Evolutionary conservation across 345 rosid genomes (phyloP), one percentile per base, ranked within the genome.

Genomic region (Draba incana): DNA sequence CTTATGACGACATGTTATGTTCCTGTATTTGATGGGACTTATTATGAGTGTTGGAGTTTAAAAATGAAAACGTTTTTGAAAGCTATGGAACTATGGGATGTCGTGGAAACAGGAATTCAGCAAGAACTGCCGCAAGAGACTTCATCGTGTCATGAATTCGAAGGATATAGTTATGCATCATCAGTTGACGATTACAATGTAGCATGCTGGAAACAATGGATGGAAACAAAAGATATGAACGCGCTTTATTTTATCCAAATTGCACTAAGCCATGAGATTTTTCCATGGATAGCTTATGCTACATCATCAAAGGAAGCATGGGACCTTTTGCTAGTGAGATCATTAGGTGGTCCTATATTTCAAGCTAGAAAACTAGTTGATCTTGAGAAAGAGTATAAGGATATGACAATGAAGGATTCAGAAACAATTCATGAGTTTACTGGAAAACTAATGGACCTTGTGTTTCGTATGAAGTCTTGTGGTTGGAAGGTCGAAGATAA

Each of bases 401-500:
- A 51, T 13, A 59, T 48, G 53, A 51, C 10, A 28, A 70, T 70
- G 74, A 13, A 3, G 0, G 45, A 50, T 8, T 4, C 33, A 0
- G 74, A 69, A 58, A 69, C 59, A 2, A 13, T 69, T 41, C 66
- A 0, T 69, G 44, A 30, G 0, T 69, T 39, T 33, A 50, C 44
- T 11, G 51, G 23, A 2, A 49, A 13, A 30, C 7, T 58, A 10
- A 27, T 58, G 58, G 58, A 69, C 0, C 74, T 69, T 13, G 59
- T 68, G 53, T 51, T 50, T 41, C 66, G 67, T 50, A 69, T 69
- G 74, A 69, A 31, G 45, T 69, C 67, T 20, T 69, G 37, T 60
- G 74, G 74, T 4, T 60, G 74, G 60, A 8, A 60, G 45, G 67
- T 41, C 0, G 67, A 51, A 60, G 67, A 51, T 30, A 50, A 60